phyloP scores from a whole-genome alignment of 495 filamentous ascomycete species.

The Clavariopsis aquatica region DNA sequence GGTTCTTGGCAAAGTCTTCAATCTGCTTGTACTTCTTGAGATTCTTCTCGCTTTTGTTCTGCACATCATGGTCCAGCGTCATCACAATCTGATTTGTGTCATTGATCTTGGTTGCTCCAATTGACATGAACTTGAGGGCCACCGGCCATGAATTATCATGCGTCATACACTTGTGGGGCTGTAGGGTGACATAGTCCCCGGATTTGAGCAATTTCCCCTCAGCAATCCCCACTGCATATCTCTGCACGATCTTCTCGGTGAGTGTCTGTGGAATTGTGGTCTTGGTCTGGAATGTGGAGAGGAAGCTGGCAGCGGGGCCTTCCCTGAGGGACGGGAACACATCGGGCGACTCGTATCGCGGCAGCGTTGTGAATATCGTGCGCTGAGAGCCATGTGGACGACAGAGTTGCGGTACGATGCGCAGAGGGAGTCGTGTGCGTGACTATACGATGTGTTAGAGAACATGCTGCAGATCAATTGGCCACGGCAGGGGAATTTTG shows the following conservation, averaged over 20 bases:
- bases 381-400: conserved; percentile 13
- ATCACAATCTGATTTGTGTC: conserved; percentile 77
- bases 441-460: conserved; percentile 3
- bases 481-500: background rate
- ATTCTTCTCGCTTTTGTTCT: conserved; percentile 82
- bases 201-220: conserved; percentile 69
- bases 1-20: conserved; percentile 78
- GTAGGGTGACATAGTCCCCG: conserved; percentile 82
- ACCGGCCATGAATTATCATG: conserved; percentile 95
- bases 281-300: conserved; percentile 41
- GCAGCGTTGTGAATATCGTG: conserved; percentile 7
- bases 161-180: conserved; percentile 77
- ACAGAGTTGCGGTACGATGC: conserved; percentile 2
- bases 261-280: conserved; percentile 68
- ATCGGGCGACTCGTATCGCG: conserved; percentile 31
- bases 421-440: conserved; percentile 13
- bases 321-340: conserved; percentile 49
- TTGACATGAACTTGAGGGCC: conserved; percentile 80
- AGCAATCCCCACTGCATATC: conserved; percentile 69
- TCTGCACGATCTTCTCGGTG: conserved; percentile 90
- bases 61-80: conserved; percentile 92
- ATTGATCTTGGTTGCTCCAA: conserved; percentile 77
- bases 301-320: conserved; percentile 43
- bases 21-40: conserved; percentile 83
- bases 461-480: conserved; percentile 8